Evolutionary conservation across 2,329 filamentous ascomycete species (phyloP).

Genomic region (Pseudogymnoascus sp.): DNA sequence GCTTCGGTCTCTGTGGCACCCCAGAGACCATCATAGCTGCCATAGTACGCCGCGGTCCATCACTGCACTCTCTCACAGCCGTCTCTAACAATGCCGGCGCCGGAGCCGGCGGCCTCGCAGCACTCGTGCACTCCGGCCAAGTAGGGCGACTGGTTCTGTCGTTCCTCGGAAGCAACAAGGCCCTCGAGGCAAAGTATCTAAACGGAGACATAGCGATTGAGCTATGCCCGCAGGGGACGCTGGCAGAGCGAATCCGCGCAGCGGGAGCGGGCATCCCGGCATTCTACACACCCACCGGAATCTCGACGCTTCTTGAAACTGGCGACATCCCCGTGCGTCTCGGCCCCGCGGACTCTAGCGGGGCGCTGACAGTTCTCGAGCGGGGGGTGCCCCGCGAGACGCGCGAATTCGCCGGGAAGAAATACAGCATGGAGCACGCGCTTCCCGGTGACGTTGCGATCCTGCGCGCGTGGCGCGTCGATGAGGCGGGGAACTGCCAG

Average conservation of each 20-base stretch:
- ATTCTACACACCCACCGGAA: slow-evolving; percentile 71
- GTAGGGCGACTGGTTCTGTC: slow-evolving; percentile 64
- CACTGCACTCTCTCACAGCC: slow-evolving; percentile 53
- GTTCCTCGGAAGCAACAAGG: slow-evolving; percentile 71
- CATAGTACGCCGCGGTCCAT: slow-evolving; percentile 51
- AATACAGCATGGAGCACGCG: slow-evolving; percentile 69
- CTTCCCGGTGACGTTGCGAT: slow-evolving; percentile 71
- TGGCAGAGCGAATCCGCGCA: slow-evolving; percentile 63
- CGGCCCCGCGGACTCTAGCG: slow-evolving; percentile 40
- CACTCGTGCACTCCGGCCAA: slow-evolving; percentile 60
- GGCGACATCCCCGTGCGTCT: slow-evolving; percentile 59
- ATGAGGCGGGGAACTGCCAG: slow-evolving; percentile 68
- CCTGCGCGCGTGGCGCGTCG: slow-evolving; percentile 66
- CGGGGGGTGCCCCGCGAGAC: slow-evolving; percentile 59
- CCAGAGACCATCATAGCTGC: slow-evolving; percentile 67
- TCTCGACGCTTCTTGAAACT: slow-evolving; percentile 56
- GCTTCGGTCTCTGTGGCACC: slow-evolving; percentile 76
- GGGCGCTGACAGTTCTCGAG: slow-evolving; percentile 41
- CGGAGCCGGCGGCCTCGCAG: slow-evolving; percentile 58
- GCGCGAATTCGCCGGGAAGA: slow-evolving; percentile 62
- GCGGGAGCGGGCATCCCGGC: slow-evolving; percentile 70
- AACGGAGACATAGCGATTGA: slow-evolving; percentile 67
- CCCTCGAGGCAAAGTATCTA: slow-evolving; percentile 64
- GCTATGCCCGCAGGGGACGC: slow-evolving; percentile 66
- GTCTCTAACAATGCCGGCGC: slow-evolving; percentile 76